Evolutionary conservation across 1,284 basidiomycete genomes (phyloP), one percentile per base, ranked within the genome.

Genomic region (Phylloporus gajari): DNA sequence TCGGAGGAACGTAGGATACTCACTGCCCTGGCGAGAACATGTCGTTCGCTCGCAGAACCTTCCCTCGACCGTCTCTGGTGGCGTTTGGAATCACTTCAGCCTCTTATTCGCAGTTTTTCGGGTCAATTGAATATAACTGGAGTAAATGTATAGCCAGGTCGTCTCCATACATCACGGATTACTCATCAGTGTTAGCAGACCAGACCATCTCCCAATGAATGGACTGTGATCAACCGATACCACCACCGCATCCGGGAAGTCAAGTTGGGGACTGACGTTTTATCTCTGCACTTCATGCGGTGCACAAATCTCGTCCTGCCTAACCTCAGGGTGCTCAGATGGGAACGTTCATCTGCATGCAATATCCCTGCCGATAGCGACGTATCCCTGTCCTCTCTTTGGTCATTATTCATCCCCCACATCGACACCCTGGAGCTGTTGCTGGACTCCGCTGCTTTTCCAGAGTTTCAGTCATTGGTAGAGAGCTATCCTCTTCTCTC

Each of bases 41-140:
- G 63, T 46, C 15, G 27, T 30, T 27, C 63, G 19, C 25, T 64
- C 15, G 32, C 63, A 35, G 5, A 48, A 5, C 44, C 63, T 8
- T 48, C 27, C 19, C 44, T 46, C 12, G 27, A 64, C 42, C 27
- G 63, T 46, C 63, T 46, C 19, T 94, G 91, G 91, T 91, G 90
- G 21, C 35, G 38, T 44, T 19, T 73, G 21, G 66, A 66, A n/a
- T 74, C 65, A 19, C 46, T 74, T 27, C 27, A 56, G 2, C 73
- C 73, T 5, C 67, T 68, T 35, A n/a, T 75, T 4, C 44, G 51
- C 5, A 61, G 59, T 40, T 66, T 60, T 63, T 1, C 66, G 0
- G 5, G 40, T 27, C 32, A 42, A 32, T 63, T 53, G 23, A 15
- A 74, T 25, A 60, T 32, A 51, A 21, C 25, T 11, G 51, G 13